Percentiles rank a stretch among this genome's conserved stretches.
phyloP scores from a whole-genome alignment of 2,329 filamentous ascomycete genomes.

The Aspergillus jensenii region DNA sequence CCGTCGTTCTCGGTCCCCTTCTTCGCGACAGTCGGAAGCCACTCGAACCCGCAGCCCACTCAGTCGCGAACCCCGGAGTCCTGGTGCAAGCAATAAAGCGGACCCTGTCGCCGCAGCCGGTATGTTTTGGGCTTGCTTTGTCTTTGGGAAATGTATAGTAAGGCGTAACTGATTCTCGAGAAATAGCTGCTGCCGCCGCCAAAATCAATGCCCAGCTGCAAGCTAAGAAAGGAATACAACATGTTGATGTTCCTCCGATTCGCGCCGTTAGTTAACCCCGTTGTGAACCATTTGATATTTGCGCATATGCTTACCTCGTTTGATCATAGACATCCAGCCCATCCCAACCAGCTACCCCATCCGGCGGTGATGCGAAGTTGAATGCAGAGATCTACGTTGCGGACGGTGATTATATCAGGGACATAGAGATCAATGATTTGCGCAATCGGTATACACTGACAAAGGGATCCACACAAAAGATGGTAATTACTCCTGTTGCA shows the following conservation, averaged over 20 bases:
- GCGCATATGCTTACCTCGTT: not conserved
- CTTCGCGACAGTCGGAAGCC: slow-evolving; percentile 64
- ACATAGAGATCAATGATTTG: slow-evolving; percentile 98
- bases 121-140: slow-evolving; percentile 40
- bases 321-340: slow-evolving; percentile 47
- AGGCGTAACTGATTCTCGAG: not conserved
- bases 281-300: not conserved
- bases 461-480: slow-evolving; percentile 96
- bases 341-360: slow-evolving; percentile 55
- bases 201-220: slow-evolving; percentile 81
- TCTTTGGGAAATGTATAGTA: not conserved
- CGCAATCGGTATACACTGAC: slow-evolving; percentile 96
- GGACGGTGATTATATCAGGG: slow-evolving; percentile 97
- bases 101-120: slow-evolving; percentile 79
- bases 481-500: slow-evolving; percentile 87
- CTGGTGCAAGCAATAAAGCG: slow-evolving; percentile 46
- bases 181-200: slow-evolving; percentile 78
- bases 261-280: slow-evolving; percentile 51
- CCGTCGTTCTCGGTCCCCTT: slow-evolving; percentile 83
- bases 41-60: slow-evolving; percentile 80
- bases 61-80: slow-evolving; percentile 52
- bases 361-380: slow-evolving; percentile 56
- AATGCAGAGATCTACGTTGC: slow-evolving; percentile 90
- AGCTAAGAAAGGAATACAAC: slow-evolving; percentile 84
- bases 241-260: slow-evolving; percentile 85